A percentile compares a stretch with the other conserved stretches of the same genome.
These are phyloP conservation scores for Xylaria telfairii DNA, from an alignment of 495 filamentous ascomycete genomes.

Conservation along the genomic window DNA sequence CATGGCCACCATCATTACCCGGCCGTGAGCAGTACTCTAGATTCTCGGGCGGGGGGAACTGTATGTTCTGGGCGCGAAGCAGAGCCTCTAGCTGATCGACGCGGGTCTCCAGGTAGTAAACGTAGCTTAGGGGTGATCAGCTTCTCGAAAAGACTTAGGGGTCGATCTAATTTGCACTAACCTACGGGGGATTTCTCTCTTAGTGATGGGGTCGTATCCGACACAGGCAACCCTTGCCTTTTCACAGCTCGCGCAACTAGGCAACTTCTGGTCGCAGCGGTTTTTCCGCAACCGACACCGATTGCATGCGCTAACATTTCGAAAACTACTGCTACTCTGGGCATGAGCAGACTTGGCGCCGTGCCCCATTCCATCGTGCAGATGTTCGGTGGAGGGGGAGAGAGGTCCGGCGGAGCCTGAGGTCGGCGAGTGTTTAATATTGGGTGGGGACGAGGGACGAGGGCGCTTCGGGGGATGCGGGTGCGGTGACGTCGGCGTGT, in stretches of 20 bases:
- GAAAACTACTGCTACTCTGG: constrained; percentile 63
- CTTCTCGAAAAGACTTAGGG: constrained; percentile 14
- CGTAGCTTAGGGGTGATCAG: constrained; percentile 67
- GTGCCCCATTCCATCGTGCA: constrained; percentile 37
- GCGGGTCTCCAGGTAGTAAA: constrained; percentile 89
- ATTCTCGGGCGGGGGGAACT: constrained; percentile 75
- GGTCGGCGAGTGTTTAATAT: constrained; percentile 47
- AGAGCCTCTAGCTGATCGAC: constrained; percentile 83
- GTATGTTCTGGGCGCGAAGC: constrained; percentile 70
- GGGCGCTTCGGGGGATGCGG: constrained; percentile 56
- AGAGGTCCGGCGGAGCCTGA: constrained; percentile 37
- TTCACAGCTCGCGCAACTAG: constrained; percentile 87
- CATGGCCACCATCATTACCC: constrained; percentile 49
- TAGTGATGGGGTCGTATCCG: constrained; percentile 94
- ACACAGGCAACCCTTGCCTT: constrained; percentile 90
- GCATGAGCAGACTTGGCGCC: constrained; percentile 47
- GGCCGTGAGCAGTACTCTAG: constrained; percentile 73
- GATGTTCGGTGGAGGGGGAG: constrained; percentile 46
- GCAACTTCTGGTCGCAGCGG: constrained; percentile 89
- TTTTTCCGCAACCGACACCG: constrained; percentile 92
- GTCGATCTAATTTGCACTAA: constrained; percentile 39
- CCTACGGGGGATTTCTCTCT: constrained; percentile 88
- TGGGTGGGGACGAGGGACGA: constrained; percentile 55
- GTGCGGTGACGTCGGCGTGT: constrained; percentile 51
- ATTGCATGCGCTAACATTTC: constrained; percentile 95